phyloP scores from a whole-genome alignment of 1,284 basidiomycete genomes.

The Meira miltonrushii region DNA sequence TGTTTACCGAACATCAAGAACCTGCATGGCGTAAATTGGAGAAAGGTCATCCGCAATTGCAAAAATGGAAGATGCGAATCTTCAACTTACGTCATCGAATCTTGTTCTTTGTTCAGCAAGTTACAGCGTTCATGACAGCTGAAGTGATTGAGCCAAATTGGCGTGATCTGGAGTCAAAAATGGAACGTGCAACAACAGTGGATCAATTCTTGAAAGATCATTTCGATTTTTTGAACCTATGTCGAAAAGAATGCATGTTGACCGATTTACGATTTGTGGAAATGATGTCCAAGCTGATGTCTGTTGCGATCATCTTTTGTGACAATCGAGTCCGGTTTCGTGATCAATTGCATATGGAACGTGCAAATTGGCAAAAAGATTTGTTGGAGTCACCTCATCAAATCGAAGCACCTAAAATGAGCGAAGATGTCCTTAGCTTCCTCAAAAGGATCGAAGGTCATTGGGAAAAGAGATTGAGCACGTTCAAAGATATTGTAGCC shows the following conservation, averaged over 20 bases:
- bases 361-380: neutral
- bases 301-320: constrained; percentile 35
- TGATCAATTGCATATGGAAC: constrained; percentile 29
- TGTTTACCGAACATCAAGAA: constrained; percentile 39
- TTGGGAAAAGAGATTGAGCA: constrained; percentile 34
- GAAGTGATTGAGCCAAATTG: constrained; percentile 51
- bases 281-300: constrained; percentile 38
- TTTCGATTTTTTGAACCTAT: constrained; percentile 47
- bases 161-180: constrained; percentile 38
- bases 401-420: constrained; percentile 8
- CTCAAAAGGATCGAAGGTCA: constrained; percentile 30
- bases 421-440: constrained; percentile 17
- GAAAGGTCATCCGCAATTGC: constrained; percentile 20
- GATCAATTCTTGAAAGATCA: constrained; percentile 51
- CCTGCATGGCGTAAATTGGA: constrained; percentile 4
- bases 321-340: constrained; percentile 33
- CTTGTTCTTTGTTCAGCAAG: constrained; percentile 48
- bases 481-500: constrained; percentile 47
- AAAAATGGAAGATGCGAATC: constrained; percentile 47
- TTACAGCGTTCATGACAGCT: constrained; percentile 45
- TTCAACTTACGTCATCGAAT: constrained; percentile 46
- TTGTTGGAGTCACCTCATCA: constrained; percentile 14
- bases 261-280: constrained; percentile 43
- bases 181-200: constrained; percentile 42
- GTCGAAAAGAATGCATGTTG: constrained; percentile 49